Base-by-base conservation (phyloP, 2,329 filamentous ascomycete genomes). In the Aspergillus ruber region DNA sequence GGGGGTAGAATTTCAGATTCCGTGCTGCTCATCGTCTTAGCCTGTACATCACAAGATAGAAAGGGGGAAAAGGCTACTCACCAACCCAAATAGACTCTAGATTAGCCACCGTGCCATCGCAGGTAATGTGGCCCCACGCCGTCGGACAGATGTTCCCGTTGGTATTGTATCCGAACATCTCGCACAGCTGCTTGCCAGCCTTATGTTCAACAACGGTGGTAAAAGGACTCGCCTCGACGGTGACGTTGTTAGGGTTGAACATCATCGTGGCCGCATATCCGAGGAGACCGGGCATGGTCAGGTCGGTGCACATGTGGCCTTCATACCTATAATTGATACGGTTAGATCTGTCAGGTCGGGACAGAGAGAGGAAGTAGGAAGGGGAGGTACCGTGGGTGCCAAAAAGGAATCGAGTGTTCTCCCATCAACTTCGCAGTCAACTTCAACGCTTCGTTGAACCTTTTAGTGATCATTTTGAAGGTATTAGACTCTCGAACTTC, bases 221-320 rank as follows among this genome's bases (percentile, higher is more conserved):
- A 10, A 75, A 52, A 0, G 74, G 74, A 38, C 71, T 75, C 1
- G 68, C 73, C 49, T 77, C 74, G 0, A 74, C 54, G 1, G 72
- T 62, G 1, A 76, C 69, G 32, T 76, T 77, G 59, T 77, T 77
- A 0, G 74, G 73, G 42, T 77, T 76, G 49, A 75, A 76, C 20
- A 77, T 29, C 73, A 76, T 76, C 0, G 73, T 73, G 63, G 73
- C 73, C 23, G 75, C 71, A 53, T 75, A 75, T 1, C 73, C 73
- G 3, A 75, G 59, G 2, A 75, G 45, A 1, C 67, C 63, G 0
- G 73, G 60, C 68, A 74, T 74, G 42, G 59, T 67, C 55, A 74
- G 43, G 47, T 75, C 59, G 10, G 63, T 68, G 29, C 42, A 68
- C 74, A 77, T 76, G 47, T 77, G 74, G 3, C 62, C 73, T 42